A percentile compares a stretch with the other conserved stretches of the same genome.
Evolutionary conservation across 768 basidiomycete genomes (phyloP).

Genomic region (Russula earlei): DNA sequence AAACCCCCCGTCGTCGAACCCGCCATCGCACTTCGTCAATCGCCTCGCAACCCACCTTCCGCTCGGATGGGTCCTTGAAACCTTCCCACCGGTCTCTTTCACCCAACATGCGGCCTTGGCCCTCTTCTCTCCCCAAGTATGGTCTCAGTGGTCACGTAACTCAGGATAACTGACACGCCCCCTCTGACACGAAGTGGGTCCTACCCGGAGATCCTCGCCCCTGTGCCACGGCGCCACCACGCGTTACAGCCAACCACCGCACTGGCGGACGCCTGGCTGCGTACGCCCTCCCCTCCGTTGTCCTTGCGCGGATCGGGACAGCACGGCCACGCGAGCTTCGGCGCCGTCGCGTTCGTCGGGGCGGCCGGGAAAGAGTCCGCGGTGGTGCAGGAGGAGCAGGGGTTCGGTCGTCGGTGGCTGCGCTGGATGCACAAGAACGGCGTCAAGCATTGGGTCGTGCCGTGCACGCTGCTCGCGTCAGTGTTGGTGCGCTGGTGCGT

Average conservation of each 20-base stretch:
- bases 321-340: slow-evolving; percentile 31
- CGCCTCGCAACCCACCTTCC: slow-evolving; percentile 5
- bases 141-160: background rate
- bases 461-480: slow-evolving; percentile 42
- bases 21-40: background rate
- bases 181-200: background rate
- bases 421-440: slow-evolving; percentile 72
- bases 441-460: slow-evolving; percentile 51
- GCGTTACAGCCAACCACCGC: slow-evolving; percentile 9
- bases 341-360: slow-evolving; percentile 34
- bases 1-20: background rate
- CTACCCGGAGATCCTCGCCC: slow-evolving; percentile 10
- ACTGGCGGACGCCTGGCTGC: slow-evolving; percentile 15
- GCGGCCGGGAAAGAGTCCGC: slow-evolving; percentile 27
- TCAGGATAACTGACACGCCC: background rate
- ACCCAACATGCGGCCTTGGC: background rate
- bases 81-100: background rate
- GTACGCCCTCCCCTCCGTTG: slow-evolving; percentile 11
- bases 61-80: slow-evolving; percentile 6
- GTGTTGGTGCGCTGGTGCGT: slow-evolving; percentile 57
- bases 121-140: slow-evolving; percentile 4
- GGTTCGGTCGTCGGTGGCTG: slow-evolving; percentile 55
- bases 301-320: slow-evolving; percentile 46
- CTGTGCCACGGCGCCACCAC: slow-evolving; percentile 8
- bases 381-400: slow-evolving; percentile 23